These are phyloP conservation scores for Aspergillus candidus DNA, from an alignment of 2,329 filamentous ascomycete species.

Conservation along the genomic window DNA sequence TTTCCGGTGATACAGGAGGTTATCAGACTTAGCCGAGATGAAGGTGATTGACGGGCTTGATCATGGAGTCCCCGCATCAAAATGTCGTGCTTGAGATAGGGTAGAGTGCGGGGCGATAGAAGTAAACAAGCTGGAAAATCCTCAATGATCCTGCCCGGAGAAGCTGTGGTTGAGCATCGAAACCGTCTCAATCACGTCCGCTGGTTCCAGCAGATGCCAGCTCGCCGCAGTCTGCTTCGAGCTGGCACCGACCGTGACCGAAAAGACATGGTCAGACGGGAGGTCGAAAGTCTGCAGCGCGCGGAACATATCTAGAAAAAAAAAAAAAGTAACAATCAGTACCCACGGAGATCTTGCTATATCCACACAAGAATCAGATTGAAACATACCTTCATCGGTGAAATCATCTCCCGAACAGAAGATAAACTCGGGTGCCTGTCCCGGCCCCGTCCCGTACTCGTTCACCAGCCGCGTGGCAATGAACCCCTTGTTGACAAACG, in stretches of 20 bases:
- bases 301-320: slow-evolving; percentile 68
- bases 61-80: no score
- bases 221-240: slow-evolving; percentile 86
- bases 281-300: slow-evolving; percentile 58
- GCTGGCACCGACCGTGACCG: slow-evolving; percentile 84
- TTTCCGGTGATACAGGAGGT: no score
- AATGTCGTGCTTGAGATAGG: neutral
- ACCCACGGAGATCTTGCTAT: no score
- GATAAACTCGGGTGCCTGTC: slow-evolving; percentile 70
- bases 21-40: no score
- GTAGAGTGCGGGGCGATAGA: neutral
- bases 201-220: slow-evolving; percentile 83
- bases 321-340: neutral
- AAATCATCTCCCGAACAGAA: slow-evolving; percentile 92
- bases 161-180: slow-evolving; percentile 47
- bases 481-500: slow-evolving; percentile 96
- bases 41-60: no score
- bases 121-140: slow-evolving; percentile 1
- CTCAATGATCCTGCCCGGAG: slow-evolving; percentile 22
- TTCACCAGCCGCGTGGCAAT: slow-evolving; percentile 79
- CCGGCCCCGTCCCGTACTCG: slow-evolving; percentile 55
- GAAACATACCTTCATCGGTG: slow-evolving; percentile 79
- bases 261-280: slow-evolving; percentile 66
- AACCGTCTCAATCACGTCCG: slow-evolving; percentile 71
- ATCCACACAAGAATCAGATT: neutral